Evolutionary conservation across 2,329 filamentous ascomycete genomes (phyloP).

Genomic region (Aspergillus sp.): DNA sequence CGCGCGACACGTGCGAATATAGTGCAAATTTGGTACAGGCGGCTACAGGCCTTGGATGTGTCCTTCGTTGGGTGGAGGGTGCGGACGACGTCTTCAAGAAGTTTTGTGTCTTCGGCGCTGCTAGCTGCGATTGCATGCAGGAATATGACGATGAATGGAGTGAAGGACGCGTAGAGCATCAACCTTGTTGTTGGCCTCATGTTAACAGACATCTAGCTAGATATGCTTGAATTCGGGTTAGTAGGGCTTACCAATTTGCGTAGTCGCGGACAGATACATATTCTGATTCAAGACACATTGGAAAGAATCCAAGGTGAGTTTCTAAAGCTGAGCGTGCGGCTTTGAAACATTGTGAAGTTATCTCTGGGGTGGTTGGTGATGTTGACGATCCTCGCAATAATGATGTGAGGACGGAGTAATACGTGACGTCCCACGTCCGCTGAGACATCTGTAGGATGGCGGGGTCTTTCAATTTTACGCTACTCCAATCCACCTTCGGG

Average conservation of each 20-base stretch:
- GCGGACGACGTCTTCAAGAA: constrained; percentile 20
- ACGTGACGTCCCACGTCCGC: constrained; percentile 22
- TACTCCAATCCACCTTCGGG: constrained; percentile 12
- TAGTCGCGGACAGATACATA: constrained; percentile 16
- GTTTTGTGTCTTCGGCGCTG: constrained; percentile 16
- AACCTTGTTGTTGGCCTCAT: constrained; percentile 15
- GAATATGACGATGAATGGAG: constrained; percentile 27
- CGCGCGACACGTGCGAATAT: constrained; percentile 16
- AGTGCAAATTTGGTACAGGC: constrained; percentile 17
- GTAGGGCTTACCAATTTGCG: constrained; percentile 19
- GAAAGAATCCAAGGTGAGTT: constrained; percentile 19
- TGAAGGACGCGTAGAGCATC: constrained; percentile 24
- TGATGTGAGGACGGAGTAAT: constrained; percentile 19
- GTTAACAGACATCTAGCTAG: neutral
- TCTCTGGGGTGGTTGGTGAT: constrained; percentile 4
- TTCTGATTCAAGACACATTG: constrained; percentile 6
- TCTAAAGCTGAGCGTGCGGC: constrained; percentile 18
- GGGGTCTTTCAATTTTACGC: constrained; percentile 13
- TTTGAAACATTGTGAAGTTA: constrained; percentile 18
- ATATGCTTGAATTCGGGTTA: neutral
- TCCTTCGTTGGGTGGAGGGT: constrained; percentile 10
- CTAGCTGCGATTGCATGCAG: constrained; percentile 18
- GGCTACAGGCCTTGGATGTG: constrained; percentile 12
- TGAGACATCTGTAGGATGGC: constrained; percentile 14
- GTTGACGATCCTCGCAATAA: constrained; percentile 16